Conservation (phyloP, 2,329 filamentous ascomycete species). For the Sordariomycetes sp. region DNA sequence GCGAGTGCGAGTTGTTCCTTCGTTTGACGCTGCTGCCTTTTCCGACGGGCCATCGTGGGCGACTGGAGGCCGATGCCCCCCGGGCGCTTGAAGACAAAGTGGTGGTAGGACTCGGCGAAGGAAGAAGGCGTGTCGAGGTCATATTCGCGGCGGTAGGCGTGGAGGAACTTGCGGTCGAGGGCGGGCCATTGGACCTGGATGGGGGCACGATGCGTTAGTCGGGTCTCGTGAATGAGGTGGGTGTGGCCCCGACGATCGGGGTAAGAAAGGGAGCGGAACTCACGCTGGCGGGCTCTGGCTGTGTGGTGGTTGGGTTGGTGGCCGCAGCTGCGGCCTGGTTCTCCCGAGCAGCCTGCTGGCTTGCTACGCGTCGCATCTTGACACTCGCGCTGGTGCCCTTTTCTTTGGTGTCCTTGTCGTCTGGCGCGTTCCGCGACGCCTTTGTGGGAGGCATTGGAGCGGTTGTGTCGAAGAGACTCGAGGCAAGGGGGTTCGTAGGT, state of each 20-base stretch:
- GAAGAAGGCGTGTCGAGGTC: constrained; percentile 56
- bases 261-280: neutral
- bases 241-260: neutral
- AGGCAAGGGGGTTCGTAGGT: neutral
- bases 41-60: constrained; percentile 55
- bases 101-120: constrained; percentile 51
- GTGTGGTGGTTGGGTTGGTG: constrained; percentile 13
- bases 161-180: constrained; percentile 54
- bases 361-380: constrained; percentile 42
- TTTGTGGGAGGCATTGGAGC: constrained; percentile 30
- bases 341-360: constrained; percentile 29
- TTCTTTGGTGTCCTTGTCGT: constrained; percentile 30
- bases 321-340: constrained; percentile 28
- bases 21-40: constrained; percentile 44
- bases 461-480: neutral
- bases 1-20: constrained; percentile 60
- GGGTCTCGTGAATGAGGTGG: neutral
- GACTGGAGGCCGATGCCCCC: constrained; percentile 57
- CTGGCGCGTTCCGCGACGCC: constrained; percentile 24
- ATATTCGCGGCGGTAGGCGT: constrained; percentile 64
- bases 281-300: constrained; percentile 5
- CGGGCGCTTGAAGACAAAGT: constrained; percentile 46
- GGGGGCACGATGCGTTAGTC: constrained; percentile 6
- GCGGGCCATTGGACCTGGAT: constrained; percentile 50
- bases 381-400: constrained; percentile 30